Evolutionary conservation across 106 monocot species (phyloP).

Genomic region (Dactylorhiza incarnata): DNA sequence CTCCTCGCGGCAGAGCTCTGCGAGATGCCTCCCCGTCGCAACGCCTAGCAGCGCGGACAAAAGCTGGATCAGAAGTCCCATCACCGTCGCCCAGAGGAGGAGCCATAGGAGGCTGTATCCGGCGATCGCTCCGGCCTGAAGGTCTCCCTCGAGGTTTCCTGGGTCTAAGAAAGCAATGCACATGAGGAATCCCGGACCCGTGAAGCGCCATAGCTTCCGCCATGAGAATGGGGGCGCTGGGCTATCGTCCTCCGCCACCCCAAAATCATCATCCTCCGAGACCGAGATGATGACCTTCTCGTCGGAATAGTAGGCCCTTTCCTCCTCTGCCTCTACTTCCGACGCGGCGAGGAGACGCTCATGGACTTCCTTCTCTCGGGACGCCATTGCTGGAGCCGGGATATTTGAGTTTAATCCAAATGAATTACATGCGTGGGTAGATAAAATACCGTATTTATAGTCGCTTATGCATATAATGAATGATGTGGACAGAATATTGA

Average conservation of each 20-base stretch:
- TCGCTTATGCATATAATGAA: neutral
- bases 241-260: neutral
- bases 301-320: constrained; percentile 44
- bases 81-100: constrained; percentile 60
- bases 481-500: no score
- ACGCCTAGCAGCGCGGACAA: constrained; percentile 65
- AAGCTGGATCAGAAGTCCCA: constrained; percentile 65
- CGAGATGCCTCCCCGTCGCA: constrained; percentile 56
- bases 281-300: constrained; percentile 43
- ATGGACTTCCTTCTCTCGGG: neutral
- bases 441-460: constrained; percentile 2
- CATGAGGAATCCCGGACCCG: constrained; percentile 72
- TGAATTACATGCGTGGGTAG: neutral
- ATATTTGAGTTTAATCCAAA: neutral
- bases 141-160: constrained; percentile 72
- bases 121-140: constrained; percentile 69
- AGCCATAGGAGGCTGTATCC: constrained; percentile 68
- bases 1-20: constrained; percentile 75
- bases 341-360: neutral
- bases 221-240: constrained; percentile 42
- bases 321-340: constrained; percentile 22
- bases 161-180: constrained; percentile 76
- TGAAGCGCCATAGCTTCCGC: constrained; percentile 69
- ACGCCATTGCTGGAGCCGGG: neutral
- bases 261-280: constrained; percentile 15